Evolutionary conservation across 495 filamentous ascomycete genomes (phyloP).

Genomic region (Extremus antarcticus): DNA sequence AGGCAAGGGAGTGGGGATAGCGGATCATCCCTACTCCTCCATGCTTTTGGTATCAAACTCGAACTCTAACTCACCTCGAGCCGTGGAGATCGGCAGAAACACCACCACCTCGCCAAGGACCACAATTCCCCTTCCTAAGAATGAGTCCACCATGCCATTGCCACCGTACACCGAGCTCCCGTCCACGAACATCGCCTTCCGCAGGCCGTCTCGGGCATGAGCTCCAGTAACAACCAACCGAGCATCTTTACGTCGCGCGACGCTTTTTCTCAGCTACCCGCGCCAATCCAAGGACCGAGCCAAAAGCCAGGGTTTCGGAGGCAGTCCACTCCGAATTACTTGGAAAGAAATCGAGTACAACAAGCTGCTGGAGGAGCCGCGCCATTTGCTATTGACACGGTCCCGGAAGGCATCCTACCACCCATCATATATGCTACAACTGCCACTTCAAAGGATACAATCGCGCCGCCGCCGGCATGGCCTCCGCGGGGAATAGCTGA

Average conservation of each 20-base stretch:
- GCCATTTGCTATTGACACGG: background rate
- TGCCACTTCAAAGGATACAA: background rate
- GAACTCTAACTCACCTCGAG: background rate
- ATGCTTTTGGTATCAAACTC: background rate
- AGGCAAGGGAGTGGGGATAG: background rate
- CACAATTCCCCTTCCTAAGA: background rate
- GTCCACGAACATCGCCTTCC: background rate
- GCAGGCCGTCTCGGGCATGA: background rate
- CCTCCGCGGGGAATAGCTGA: background rate
- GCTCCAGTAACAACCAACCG: background rate
- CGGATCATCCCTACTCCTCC: background rate
- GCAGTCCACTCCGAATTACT: background rate
- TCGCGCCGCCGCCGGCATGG: background rate
- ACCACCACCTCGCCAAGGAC: background rate
- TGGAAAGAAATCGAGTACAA: background rate
- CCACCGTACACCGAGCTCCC: background rate
- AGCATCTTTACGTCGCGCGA: conserved; percentile 6
- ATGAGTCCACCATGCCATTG: background rate
- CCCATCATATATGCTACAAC: background rate
- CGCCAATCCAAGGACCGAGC: background rate
- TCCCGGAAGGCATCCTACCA: background rate
- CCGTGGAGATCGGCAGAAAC: background rate
- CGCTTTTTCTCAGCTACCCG: background rate
- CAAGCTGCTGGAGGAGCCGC: background rate
- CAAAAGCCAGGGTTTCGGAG: background rate